Conservation (phyloP, 2,329 filamentous ascomycete genomes). For the Ophiostoma himal-ulmi region DNA sequence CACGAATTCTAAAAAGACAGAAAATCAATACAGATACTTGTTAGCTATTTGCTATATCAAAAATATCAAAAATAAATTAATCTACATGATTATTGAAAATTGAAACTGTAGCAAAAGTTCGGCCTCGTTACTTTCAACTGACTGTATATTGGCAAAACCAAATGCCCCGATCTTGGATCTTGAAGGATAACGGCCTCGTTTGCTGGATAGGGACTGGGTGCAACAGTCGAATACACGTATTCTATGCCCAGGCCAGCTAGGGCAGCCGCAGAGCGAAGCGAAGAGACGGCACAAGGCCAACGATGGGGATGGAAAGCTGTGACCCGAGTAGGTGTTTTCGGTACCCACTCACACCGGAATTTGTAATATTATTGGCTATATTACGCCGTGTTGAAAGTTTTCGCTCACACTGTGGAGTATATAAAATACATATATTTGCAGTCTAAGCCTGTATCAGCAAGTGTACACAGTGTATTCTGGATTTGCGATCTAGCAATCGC, state of each 20-base stretch:
- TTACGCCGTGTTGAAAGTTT: background rate
- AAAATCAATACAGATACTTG: no score
- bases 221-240: background rate
- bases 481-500: background rate
- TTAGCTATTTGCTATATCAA: no score
- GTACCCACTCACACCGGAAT: background rate
- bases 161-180: no score
- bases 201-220: background rate
- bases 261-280: background rate
- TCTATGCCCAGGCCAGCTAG: background rate
- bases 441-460: fast-evolving
- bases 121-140: no score
- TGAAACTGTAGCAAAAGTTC: no score
- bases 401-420: background rate
- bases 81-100: no score
- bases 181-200: background rate
- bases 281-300: background rate
- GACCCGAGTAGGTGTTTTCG: background rate
- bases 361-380: background rate
- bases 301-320: background rate
- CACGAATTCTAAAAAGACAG: no score
- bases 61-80: no score
- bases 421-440: background rate
- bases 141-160: background rate
- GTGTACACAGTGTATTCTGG: background rate